A percentile compares a stretch with the other conserved stretches of the same genome.
These are phyloP conservation scores for Ceratocystis ficicola DNA, from an alignment of 2,329 filamentous ascomycete genomes.

Conservation along the genomic window DNA sequence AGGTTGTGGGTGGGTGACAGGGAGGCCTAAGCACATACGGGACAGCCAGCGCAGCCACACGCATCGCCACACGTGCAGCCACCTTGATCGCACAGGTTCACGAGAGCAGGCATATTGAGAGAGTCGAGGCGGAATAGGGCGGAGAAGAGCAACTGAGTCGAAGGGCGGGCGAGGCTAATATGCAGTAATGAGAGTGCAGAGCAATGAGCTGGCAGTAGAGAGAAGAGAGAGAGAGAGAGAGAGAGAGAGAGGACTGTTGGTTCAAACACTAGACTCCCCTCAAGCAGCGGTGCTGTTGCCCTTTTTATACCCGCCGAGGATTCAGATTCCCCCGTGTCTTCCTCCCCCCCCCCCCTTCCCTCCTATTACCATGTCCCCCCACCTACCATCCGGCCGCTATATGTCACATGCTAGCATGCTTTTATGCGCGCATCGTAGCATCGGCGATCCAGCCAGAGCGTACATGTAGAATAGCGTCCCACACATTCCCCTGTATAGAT, in stretches of 20 bases:
- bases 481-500: not conserved
- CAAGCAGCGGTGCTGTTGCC: not conserved
- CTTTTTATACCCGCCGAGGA: not conserved
- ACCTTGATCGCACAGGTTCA: conserved; percentile 32
- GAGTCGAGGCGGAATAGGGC: not conserved
- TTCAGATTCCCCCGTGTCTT: not conserved
- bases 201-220: too few species aligned
- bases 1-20: not conserved
- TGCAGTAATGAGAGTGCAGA: too few species aligned
- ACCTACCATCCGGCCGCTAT: not conserved
- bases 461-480: not conserved
- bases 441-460: not conserved
- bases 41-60: conserved; percentile 36
- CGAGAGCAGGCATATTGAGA: conserved; percentile 34
- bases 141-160: not conserved
- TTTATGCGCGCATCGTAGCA: conserved; percentile 6
- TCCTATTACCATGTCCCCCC: not conserved
- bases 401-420: conserved; percentile 10
- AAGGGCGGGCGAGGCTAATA: too few species aligned
- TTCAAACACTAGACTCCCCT: too few species aligned
- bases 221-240: not conserved
- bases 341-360: not conserved
- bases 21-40: conserved; percentile 29
- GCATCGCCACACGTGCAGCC: conserved; percentile 33
- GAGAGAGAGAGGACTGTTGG: not conserved